Conservation (phyloP, 306 rosid species). For the apple (Malus domestica) region DNA sequence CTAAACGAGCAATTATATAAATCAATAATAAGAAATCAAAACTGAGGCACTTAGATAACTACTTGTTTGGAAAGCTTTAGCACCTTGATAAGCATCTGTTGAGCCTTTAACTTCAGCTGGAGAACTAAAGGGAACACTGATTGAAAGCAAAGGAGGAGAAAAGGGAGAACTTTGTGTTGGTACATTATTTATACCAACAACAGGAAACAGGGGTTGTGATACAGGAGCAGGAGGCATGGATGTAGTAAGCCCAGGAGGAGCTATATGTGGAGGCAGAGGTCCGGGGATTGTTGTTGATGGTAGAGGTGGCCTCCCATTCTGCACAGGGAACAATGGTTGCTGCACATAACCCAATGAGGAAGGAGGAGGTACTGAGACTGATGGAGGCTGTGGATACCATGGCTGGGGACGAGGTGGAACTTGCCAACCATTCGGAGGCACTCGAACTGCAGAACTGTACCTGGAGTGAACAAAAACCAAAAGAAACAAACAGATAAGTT, state of each 20-base stretch:
- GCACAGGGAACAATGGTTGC: slow-evolving; percentile 97
- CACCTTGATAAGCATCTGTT: slow-evolving; percentile 44
- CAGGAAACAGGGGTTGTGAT: slow-evolving; percentile 97
- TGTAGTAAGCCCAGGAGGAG: slow-evolving; percentile 78
- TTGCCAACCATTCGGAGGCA: slow-evolving; percentile 64
- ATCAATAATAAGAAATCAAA: slow-evolving; percentile 8
- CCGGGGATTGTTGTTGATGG: slow-evolving; percentile 40
- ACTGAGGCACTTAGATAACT: slow-evolving; percentile 50
- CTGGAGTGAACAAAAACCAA: slow-evolving; percentile 34
- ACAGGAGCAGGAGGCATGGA: slow-evolving; percentile 58
- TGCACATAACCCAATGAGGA: slow-evolving; percentile 56
- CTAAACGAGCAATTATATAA: background rate
- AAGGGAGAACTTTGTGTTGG: slow-evolving; percentile 58
- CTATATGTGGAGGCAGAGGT: slow-evolving; percentile 48
- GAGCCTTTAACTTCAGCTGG: slow-evolving; percentile 38
- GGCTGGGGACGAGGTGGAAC: slow-evolving; percentile 82
- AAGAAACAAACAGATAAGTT: background rate
- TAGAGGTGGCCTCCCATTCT: slow-evolving; percentile 64
- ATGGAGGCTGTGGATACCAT: slow-evolving; percentile 74
- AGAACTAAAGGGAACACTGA: slow-evolving; percentile 42
- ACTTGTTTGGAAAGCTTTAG: slow-evolving; percentile 34
- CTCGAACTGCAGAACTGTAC: slow-evolving; percentile 52
- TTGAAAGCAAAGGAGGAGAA: slow-evolving; percentile 48
- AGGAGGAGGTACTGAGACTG: slow-evolving; percentile 69
- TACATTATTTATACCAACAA: slow-evolving; percentile 60